Evolutionary conservation across 148 eudicot genomes (phyloP), one percentile per base, ranked within the genome.

Genomic region (Cornus suecica): DNA sequence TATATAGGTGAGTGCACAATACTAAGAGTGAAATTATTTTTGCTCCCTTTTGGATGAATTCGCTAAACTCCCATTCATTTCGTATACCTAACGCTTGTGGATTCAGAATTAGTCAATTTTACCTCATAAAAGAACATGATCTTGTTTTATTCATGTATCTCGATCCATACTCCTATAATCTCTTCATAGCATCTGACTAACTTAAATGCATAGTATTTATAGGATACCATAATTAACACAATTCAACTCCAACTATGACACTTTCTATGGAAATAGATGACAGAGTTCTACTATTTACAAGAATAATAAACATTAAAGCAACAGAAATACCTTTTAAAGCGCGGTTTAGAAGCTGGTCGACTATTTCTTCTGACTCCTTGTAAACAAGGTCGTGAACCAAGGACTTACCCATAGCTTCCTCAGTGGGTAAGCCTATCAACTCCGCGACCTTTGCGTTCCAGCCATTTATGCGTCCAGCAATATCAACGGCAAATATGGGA

Each of bases 401-500:
- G 41, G 99, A 93, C 77, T 88, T 93, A 27, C 97, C 99, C 87
- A 87, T 90, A 71, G 99, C 99, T 81, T 90, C 91, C 80, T 89
- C 93, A 42, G 88, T 91, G 0, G 93, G 77, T 34, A 95, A 83
- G 51, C 97, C 97, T 0, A 91, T 91, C 85, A 95, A 81, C 82
- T 93, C 99, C 8, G 97, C 91, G 72, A 90, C 82, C 73, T 95
- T 95, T 0, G 91, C 91, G 79, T 95, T 95, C 99, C 99, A 95
- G 37, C 99, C 97, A 81, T 95, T 93, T 60, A 95, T 87, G 69
- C 84, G 66, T 34, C 97, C 97, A 65, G 86, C 85, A 58, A 69
- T 65, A 80, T 87, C 92, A n/a, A 92, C 94, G n/a, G 97, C 97
- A 84, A 95, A 91, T 77, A 95, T 93, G 24, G 99, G 99, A 74